A percentile compares a stretch with the other conserved stretches of the same genome.
phyloP scores from a whole-genome alignment of 352 stramenopile species.

The Globisporangium spiculum region DNA sequence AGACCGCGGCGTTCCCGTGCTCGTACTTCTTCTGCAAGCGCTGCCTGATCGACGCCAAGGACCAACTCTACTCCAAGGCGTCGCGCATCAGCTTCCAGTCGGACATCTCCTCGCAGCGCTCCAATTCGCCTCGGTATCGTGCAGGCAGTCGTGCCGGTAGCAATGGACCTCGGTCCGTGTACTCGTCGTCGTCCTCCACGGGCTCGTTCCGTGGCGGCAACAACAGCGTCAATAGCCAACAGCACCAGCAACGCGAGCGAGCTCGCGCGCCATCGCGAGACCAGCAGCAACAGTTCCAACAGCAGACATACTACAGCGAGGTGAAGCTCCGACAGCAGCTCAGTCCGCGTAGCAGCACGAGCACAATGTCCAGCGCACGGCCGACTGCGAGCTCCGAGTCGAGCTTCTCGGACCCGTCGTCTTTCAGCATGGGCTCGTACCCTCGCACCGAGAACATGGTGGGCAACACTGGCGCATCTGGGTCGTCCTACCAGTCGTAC shows the following conservation, averaged over 20 bases:
- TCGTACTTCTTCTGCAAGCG: conserved; percentile 58
- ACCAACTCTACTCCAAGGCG: conserved; percentile 35
- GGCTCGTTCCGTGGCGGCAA: conserved; percentile 24
- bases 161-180: conserved; percentile 10
- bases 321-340: conserved; percentile 15
- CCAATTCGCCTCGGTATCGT: conserved; percentile 16
- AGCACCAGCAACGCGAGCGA: neutral
- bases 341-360: conserved; percentile 18
- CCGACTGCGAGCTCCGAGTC: conserved; percentile 14
- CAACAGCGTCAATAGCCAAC: conserved; percentile 14
- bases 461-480: neutral
- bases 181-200: conserved; percentile 17
- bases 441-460: conserved; percentile 1
- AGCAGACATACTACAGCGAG: conserved; percentile 7
- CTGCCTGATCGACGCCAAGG: conserved; percentile 44
- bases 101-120: conserved; percentile 31
- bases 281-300: neutral
- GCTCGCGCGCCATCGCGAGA: neutral
- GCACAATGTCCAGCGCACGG: conserved; percentile 11
- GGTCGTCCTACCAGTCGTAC: conserved; percentile 1
- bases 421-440: neutral
- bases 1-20: conserved; percentile 51
- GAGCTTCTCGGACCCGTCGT: conserved; percentile 16
- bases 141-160: neutral
- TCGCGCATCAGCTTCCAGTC: conserved; percentile 40